phyloP scores from a whole-genome alignment of 2,329 filamentous ascomycete species.

The Neonectria ditissima region DNA sequence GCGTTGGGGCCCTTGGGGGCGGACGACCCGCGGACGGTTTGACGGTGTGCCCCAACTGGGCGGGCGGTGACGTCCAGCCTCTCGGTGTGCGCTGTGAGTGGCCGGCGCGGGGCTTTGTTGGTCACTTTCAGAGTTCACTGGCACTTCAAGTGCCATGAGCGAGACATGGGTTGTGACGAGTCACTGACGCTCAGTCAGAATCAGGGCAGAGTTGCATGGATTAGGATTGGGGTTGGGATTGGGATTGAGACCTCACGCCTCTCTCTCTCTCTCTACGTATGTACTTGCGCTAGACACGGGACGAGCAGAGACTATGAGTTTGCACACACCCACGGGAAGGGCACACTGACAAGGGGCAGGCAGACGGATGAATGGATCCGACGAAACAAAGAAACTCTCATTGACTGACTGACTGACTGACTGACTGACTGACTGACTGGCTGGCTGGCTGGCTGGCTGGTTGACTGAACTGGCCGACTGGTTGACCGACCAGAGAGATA shows the following conservation, averaged over 20 bases:
- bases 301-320: background rate
- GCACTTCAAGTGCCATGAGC: background rate
- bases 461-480: no score
- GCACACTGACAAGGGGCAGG: background rate
- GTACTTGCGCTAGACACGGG: background rate
- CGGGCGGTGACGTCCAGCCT: slow-evolving; percentile 13
- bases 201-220: slow-evolving; percentile 12
- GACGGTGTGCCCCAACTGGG: slow-evolving; percentile 10
- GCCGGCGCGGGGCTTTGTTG: background rate
- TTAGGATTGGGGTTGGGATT: no score
- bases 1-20: no score
- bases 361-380: background rate
- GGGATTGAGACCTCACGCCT: no score
- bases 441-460: no score
- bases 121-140: background rate
- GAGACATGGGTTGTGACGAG: slow-evolving; percentile 21
- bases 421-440: no score
- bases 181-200: slow-evolving; percentile 21
- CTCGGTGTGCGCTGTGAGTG: slow-evolving; percentile 29
- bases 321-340: background rate
- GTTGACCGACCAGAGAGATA: no score
- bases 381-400: background rate
- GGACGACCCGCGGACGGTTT: slow-evolving; percentile 5
- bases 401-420: no score
- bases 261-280: no score